A percentile compares a stretch with the other conserved stretches of the same genome.
phyloP scores from a whole-genome alignment of 2,329 filamentous ascomycete species.

The Coniochaeta sp. region DNA sequence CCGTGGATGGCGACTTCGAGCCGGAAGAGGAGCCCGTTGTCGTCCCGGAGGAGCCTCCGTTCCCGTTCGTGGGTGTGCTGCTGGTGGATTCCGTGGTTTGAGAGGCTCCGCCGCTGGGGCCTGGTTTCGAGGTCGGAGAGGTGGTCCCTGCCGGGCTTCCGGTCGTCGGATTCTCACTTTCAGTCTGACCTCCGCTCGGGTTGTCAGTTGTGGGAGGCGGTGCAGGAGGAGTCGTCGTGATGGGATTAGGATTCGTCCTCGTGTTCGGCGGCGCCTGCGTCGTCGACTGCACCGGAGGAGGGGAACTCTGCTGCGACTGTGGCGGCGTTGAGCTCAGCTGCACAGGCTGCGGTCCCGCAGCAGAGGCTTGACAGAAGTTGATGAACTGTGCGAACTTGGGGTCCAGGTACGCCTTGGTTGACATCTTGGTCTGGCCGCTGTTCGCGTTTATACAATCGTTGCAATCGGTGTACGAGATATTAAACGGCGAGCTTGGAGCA shows the following conservation, averaged over 20 bases:
- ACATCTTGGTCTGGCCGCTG: constrained; percentile 15
- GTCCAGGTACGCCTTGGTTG: constrained; percentile 24
- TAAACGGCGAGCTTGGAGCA: constrained; percentile 30
- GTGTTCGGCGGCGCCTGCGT: not conserved
- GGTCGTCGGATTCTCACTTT: not conserved
- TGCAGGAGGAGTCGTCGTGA: not conserved
- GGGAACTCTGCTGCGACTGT: not conserved
- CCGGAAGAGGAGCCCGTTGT: not conserved
- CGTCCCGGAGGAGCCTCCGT: not conserved
- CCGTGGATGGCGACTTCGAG: not conserved
- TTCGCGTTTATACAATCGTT: constrained; percentile 28
- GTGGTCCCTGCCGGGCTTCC: not conserved
- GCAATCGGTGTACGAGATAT: constrained; percentile 28
- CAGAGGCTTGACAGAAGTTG: constrained; percentile 30
- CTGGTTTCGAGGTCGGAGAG: not conserved
- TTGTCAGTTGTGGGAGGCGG: not conserved
- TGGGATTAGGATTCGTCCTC: not conserved
- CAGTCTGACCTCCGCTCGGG: not conserved
- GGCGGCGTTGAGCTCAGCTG: not conserved
- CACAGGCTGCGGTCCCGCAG: not conserved
- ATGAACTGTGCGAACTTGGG: constrained; percentile 35
- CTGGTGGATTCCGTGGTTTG: not conserved
- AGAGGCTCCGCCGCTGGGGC: not conserved
- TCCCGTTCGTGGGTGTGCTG: not conserved
- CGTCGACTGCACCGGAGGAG: not conserved